phyloP scores from a whole-genome alignment of 306 rosid genomes.

The Cyclanthera cordifolia region DNA sequence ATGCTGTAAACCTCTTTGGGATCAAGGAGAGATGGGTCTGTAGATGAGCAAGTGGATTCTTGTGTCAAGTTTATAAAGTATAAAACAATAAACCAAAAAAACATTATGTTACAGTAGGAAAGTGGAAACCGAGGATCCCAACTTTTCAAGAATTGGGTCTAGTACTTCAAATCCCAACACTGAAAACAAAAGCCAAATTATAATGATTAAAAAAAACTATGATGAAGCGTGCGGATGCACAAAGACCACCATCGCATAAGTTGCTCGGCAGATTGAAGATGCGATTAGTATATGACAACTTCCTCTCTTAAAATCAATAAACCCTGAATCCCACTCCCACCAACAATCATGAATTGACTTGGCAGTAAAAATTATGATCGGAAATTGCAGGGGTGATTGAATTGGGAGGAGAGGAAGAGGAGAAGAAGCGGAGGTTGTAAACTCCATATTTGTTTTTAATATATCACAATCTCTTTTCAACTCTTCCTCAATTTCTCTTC shows the following conservation, averaged over 20 bases:
- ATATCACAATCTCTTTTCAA: no score
- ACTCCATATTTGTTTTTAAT: no score
- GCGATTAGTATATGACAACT: background rate
- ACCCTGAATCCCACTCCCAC: no score
- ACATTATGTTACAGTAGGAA: background rate
- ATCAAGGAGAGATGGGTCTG: background rate
- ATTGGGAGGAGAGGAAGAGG: no score
- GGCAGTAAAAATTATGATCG: no score
- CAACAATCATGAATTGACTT: no score
- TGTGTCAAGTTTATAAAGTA: background rate
- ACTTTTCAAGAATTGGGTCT: constrained; percentile 7
- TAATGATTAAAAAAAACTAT: constrained; percentile 5
- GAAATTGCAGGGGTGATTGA: no score
- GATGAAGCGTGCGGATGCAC: constrained; percentile 2
- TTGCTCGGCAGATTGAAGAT: background rate
- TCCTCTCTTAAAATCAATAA: background rate
- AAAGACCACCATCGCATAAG: background rate
- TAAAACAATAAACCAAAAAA: background rate
- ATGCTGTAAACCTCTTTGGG: constrained; percentile 5
- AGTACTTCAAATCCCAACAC: constrained; percentile 1
- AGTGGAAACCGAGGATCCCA: background rate
- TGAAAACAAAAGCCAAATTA: constrained; percentile 3
- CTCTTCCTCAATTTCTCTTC: no score
- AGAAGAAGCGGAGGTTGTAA: no score
- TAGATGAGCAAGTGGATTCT: background rate